These are phyloP conservation scores for Linnemannia exigua DNA, from an alignment of 192 early-diverging fungal species.

Conservation along the genomic window DNA sequence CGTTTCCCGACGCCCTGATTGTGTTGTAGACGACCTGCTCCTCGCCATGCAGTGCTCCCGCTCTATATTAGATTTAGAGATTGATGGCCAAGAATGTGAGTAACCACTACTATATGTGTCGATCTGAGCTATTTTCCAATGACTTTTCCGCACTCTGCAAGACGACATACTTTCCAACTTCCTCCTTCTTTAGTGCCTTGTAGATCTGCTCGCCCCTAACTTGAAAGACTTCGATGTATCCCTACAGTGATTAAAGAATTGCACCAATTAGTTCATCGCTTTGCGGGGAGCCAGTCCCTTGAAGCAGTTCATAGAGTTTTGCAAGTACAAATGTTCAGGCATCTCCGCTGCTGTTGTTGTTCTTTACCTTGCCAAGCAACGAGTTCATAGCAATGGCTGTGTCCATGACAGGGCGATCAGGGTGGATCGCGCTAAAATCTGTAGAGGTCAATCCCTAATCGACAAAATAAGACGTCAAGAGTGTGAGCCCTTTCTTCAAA, in stretches of 20 bases:
- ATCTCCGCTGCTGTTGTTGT: not conserved
- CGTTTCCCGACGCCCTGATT: constrained; percentile 85
- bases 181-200: constrained; percentile 48
- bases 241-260: constrained; percentile 1
- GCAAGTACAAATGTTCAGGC: not conserved
- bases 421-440: constrained; percentile 25
- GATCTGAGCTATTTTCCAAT: not conserved
- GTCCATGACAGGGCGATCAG: constrained; percentile 6
- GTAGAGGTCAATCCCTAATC: constrained; percentile 33
- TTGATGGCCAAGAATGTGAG: no score
- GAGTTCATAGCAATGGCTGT: constrained; percentile 33
- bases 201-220: constrained; percentile 44
- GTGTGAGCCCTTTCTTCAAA: no score
- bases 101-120: not conserved
- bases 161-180: constrained; percentile 32
- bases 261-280: not conserved
- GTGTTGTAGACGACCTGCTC: constrained; percentile 86
- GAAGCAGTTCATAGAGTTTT: not conserved
- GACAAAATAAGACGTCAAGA: not conserved
- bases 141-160: not conserved
- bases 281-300: not conserved
- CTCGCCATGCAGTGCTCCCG: constrained; percentile 67
- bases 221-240: constrained; percentile 44
- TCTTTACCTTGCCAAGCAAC: constrained; percentile 32
- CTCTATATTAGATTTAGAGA: constrained; percentile 6